Conservation (phyloP, 495 filamentous ascomycete species). For the Pseudomonodictys pantanalensis region DNA sequence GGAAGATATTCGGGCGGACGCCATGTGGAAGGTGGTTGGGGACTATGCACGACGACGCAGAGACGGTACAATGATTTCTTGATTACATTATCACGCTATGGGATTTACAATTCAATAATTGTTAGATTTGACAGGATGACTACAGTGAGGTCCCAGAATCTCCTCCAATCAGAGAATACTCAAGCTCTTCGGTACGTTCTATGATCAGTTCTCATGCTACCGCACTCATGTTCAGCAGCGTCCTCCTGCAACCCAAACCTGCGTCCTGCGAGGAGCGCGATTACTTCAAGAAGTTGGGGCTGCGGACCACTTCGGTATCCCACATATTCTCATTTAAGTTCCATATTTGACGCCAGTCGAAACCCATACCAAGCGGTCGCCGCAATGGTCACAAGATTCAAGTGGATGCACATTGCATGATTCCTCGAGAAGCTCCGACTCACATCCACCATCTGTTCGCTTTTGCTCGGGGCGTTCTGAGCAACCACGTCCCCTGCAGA, state of each 20-base stretch:
- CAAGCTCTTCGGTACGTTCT: not conserved
- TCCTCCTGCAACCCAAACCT: too few species aligned
- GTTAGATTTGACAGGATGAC: too few species aligned
- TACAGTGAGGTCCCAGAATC: too few species aligned
- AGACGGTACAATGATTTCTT: too few species aligned
- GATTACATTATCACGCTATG: too few species aligned
- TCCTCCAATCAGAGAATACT: constrained; percentile 2
- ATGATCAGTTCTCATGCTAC: too few species aligned
- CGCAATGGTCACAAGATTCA: constrained; percentile 52
- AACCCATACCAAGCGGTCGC: constrained; percentile 53
- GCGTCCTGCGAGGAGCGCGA: not conserved
- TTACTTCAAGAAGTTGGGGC: not conserved
- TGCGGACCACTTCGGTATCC: not conserved
- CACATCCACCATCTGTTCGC: constrained; percentile 41
- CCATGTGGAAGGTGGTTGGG: too few species aligned
- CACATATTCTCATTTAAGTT: not conserved
- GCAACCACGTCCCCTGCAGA: not conserved
- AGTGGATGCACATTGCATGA: constrained; percentile 57
- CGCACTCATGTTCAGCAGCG: too few species aligned
- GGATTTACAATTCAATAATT: too few species aligned
- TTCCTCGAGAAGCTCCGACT: constrained; percentile 49
- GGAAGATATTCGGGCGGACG: too few species aligned
- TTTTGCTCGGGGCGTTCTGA: constrained; percentile 8
- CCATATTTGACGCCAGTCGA: constrained; percentile 42
- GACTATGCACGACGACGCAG: too few species aligned